Evolutionary conservation across 2,329 filamentous ascomycete species (phyloP).

Genomic region (Neopestalotiopsis sp.): DNA sequence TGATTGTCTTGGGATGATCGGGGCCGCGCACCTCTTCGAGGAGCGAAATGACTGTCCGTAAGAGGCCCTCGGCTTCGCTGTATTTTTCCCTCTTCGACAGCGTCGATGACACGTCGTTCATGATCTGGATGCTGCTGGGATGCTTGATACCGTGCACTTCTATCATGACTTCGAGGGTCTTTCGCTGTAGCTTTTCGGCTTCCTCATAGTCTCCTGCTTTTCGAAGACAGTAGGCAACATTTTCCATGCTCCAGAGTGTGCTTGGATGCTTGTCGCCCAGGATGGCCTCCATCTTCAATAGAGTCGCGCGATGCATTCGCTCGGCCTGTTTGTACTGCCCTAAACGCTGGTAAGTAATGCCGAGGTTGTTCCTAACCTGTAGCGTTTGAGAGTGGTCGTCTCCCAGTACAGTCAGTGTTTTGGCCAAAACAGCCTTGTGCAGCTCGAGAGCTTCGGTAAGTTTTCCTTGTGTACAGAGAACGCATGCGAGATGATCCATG

Average conservation of each 20-base stretch:
- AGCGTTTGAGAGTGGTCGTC: neutral
- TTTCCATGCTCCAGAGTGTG: constrained; percentile 11
- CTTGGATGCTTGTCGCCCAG: neutral
- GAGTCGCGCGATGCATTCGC: neutral
- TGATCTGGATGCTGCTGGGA: neutral
- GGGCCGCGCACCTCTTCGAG: neutral
- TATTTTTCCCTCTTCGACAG: neutral
- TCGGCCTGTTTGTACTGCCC: neutral
- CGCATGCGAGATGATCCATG: neutral
- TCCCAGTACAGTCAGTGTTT: neutral
- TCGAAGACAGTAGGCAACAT: neutral
- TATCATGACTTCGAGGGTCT: constrained; percentile 1
- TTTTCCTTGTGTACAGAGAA: neutral
- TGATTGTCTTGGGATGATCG: constrained; percentile 11
- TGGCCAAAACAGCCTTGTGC: neutral
- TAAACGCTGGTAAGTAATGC: neutral
- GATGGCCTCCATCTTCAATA: neutral
- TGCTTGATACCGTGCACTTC: neutral
- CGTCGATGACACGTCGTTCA: neutral
- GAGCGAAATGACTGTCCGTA: neutral
- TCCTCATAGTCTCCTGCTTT: neutral
- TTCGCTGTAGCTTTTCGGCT: neutral
- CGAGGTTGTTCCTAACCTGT: neutral
- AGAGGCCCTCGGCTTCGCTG: neutral
- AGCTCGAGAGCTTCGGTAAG: neutral